Conservation (phyloP, 805 yeast species). For the Wickerhamomyces chaumierensis region DNA sequence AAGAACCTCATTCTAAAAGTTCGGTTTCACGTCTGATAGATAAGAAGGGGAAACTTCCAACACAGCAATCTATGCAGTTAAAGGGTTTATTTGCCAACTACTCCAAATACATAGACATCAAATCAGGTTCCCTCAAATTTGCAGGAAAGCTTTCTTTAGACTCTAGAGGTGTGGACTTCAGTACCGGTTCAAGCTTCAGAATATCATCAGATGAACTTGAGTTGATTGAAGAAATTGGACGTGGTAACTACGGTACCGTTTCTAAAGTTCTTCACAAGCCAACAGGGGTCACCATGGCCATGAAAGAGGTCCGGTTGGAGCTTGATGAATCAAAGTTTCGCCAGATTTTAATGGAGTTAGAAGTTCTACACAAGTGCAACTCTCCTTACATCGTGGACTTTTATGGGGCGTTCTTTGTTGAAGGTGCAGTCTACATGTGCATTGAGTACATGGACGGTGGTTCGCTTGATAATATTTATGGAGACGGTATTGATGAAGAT, state of each 20-base stretch:
- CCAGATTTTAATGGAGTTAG: constrained; percentile 93
- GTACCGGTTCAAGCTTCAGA: constrained; percentile 77
- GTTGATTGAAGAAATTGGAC: constrained; percentile 79
- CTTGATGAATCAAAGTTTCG: constrained; percentile 88
- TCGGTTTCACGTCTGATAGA: constrained; percentile 16
- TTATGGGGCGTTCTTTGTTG: constrained; percentile 94
- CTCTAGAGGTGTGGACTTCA: constrained; percentile 84
- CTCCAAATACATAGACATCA: constrained; percentile 80
- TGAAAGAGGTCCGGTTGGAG: constrained; percentile 92
- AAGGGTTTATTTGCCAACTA: constrained; percentile 72
- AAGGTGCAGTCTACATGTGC: constrained; percentile 97
- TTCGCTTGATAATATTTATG: constrained; percentile 78
- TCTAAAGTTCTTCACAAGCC: constrained; percentile 89
- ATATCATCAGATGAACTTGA: constrained; percentile 79
- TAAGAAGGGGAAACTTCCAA: constrained; percentile 13
- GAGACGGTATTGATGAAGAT: constrained; percentile 63
- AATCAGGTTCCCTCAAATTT: constrained; percentile 84
- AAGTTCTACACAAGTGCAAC: constrained; percentile 82
- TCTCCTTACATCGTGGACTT: constrained; percentile 91
- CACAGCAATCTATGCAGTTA: constrained; percentile 19
- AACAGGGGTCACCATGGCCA: constrained; percentile 86
- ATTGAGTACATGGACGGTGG: constrained; percentile 98
- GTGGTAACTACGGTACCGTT: constrained; percentile 95
- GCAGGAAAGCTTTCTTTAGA: constrained; percentile 89
- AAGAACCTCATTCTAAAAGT: constrained; percentile 2